These are phyloP conservation scores for Aquilaria sinensis DNA, from an alignment of 345 rosid genomes.

Conservation along the genomic window DNA sequence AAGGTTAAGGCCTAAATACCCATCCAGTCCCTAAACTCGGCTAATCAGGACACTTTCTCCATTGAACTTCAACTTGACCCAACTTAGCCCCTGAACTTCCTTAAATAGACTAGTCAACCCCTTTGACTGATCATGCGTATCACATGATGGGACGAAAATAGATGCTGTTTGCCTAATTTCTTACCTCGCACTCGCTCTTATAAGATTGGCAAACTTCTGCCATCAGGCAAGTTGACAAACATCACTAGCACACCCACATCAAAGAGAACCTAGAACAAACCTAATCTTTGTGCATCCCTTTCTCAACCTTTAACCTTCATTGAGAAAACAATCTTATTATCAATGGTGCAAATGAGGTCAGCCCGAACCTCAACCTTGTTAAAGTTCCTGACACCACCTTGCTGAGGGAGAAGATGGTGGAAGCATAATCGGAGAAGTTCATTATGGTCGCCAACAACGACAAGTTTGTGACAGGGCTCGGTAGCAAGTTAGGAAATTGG, in stretches of 20 bases:
- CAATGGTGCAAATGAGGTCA: constrained; percentile 97
- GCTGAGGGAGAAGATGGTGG: constrained; percentile 93
- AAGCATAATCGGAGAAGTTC: constrained; percentile 71
- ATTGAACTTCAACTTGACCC: too few relatives aligned
- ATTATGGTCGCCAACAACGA: constrained; percentile 90
- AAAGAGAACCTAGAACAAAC: constrained; percentile 91
- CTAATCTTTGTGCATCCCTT: constrained; percentile 63
- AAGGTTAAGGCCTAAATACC: too few relatives aligned
- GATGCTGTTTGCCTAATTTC: too few relatives aligned
- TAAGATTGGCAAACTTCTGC: constrained; percentile 64
- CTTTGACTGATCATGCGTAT: too few relatives aligned
- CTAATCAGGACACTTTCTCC: too few relatives aligned
- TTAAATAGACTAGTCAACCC: too few relatives aligned
- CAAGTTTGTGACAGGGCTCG: constrained; percentile 78
- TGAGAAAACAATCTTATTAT: constrained; percentile 79
- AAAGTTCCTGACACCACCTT: constrained; percentile 95
- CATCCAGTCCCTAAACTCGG: too few relatives aligned
- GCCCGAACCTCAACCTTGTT: constrained; percentile 75
- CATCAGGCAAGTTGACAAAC: constrained; percentile 56
- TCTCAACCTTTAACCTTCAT: constrained; percentile 58
- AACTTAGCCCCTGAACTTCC: too few relatives aligned
- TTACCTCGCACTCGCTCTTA: background rate
- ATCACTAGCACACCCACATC: constrained; percentile 90
- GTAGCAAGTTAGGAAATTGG: constrained; percentile 32
- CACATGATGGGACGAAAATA: too few relatives aligned